These are phyloP conservation scores for Umbelopsis vinacea DNA, from an alignment of 192 early-diverging fungal genomes.

Conservation along the genomic window DNA sequence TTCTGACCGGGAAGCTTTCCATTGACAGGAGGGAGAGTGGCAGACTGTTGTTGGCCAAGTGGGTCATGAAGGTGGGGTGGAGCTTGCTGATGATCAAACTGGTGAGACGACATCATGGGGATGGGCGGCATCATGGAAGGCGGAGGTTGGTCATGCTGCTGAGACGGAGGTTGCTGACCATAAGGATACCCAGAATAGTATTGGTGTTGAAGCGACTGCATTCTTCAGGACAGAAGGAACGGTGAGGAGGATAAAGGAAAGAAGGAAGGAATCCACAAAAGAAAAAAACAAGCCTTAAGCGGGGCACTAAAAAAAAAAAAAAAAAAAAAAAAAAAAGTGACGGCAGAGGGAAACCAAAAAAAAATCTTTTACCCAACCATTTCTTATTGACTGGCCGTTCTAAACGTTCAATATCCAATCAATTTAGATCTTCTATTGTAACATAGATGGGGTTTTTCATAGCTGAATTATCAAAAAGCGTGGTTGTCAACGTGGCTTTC, in stretches of 20 bases:
- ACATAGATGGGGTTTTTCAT: not conserved
- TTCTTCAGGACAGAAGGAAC: not conserved
- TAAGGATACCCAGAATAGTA: slow-evolving; percentile 20
- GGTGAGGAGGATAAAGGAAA: slow-evolving; percentile 15
- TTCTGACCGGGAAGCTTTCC: slow-evolving; percentile 22
- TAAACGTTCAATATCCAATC: slow-evolving; percentile 2
- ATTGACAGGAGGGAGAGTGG: slow-evolving; percentile 12
- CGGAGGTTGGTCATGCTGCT: slow-evolving; percentile 18
- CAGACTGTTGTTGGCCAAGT: slow-evolving; percentile 31
- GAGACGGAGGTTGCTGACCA: slow-evolving; percentile 18
- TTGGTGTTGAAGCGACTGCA: slow-evolving; percentile 23
- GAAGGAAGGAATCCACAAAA: slow-evolving; percentile 10
- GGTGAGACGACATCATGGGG: slow-evolving; percentile 19
- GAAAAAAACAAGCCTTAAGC: slow-evolving; percentile 19
- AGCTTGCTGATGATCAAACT: slow-evolving; percentile 21
- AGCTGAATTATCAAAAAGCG: too few species aligned
- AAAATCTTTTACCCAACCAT: not conserved
- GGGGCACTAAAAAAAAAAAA: slow-evolving; percentile 10
- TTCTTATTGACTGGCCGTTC: not conserved
- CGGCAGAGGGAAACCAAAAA: slow-evolving; percentile 14
- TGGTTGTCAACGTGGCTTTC: slow-evolving; percentile 13
- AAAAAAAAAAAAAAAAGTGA: slow-evolving; percentile 12
- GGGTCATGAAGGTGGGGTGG: slow-evolving; percentile 8
- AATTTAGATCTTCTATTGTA: not conserved
- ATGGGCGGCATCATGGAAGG: slow-evolving; percentile 13